phyloP scores from a whole-genome alignment of 148 eudicot species.

The Mesembryanthemum crystallinum region DNA sequence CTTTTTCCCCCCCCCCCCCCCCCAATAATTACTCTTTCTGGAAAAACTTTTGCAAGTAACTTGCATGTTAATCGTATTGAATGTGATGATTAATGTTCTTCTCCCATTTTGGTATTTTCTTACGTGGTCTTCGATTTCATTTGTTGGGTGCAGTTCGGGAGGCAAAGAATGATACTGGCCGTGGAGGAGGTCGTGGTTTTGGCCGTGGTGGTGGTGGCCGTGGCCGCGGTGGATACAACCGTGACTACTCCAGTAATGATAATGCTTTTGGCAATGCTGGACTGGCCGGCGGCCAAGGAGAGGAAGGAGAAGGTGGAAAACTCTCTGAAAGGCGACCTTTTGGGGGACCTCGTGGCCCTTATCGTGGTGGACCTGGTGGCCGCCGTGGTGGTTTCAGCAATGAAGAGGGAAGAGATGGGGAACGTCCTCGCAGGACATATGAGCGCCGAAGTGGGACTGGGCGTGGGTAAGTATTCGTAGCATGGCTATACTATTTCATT shows the following conservation, averaged over 20 bases:
- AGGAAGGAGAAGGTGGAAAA: constrained; percentile 44
- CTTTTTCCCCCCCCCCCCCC: too few relatives aligned
- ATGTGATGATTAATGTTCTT: not conserved
- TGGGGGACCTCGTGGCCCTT: constrained; percentile 64
- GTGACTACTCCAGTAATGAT: constrained; percentile 47
- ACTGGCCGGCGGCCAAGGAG: constrained; percentile 50
- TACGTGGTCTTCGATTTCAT: not conserved
- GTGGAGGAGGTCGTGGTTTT: constrained; percentile 63
- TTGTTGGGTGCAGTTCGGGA: constrained; percentile 56
- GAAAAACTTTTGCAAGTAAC: not conserved
- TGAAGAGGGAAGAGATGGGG: constrained; percentile 65
- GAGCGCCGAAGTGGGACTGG: constrained; percentile 86
- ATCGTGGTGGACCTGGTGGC: constrained; percentile 68
- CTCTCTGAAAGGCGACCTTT: constrained; percentile 55
- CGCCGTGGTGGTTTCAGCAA: constrained; percentile 64
- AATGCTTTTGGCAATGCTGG: constrained; percentile 43
- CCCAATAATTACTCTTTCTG: not conserved
- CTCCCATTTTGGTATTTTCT: not conserved
- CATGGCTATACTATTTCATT: not conserved
- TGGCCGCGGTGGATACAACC: constrained; percentile 60
- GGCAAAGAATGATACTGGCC: constrained; percentile 51
- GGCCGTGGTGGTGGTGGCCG: constrained; percentile 54
- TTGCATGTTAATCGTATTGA: not conserved
- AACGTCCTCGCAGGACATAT: constrained; percentile 52
- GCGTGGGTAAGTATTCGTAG: constrained; percentile 45